Evolutionary conservation across 2,329 filamentous ascomycete genomes (phyloP).

Genomic region (Fusarium begoniae): DNA sequence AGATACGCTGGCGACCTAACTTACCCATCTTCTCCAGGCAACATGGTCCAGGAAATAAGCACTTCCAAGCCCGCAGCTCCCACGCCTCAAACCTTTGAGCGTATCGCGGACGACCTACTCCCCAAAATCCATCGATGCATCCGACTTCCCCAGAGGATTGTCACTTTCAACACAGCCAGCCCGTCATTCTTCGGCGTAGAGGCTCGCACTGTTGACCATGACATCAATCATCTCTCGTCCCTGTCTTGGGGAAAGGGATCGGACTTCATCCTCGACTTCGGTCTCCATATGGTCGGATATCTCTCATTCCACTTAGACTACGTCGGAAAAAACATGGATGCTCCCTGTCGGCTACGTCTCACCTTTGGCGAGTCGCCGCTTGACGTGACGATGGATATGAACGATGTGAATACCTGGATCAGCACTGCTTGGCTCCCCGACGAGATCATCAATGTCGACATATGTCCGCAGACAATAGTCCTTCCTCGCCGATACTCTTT

Average conservation of each 20-base stretch:
- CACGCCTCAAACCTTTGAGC: background rate
- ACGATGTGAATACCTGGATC: background rate
- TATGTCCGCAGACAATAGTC: background rate
- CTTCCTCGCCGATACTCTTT: background rate
- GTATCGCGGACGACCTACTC: background rate
- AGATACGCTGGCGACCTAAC: no score
- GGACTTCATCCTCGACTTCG: background rate
- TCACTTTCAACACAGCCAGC: background rate
- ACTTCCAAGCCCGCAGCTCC: background rate
- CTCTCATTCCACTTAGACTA: background rate
- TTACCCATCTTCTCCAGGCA: background rate
- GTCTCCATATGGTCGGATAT: background rate
- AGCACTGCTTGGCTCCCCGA: background rate
- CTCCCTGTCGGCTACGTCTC: background rate
- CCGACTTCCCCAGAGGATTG: background rate
- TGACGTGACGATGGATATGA: background rate
- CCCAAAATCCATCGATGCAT: background rate
- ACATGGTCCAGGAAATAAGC: background rate
- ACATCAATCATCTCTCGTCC: background rate
- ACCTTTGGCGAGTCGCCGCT: background rate
- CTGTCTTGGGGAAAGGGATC: background rate
- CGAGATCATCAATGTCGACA: background rate
- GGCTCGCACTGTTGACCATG: background rate
- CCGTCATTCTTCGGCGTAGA: background rate
- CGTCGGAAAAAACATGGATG: background rate